phyloP scores from a whole-genome alignment of 345 rosid genomes.

The Eucalyptus marginata region DNA sequence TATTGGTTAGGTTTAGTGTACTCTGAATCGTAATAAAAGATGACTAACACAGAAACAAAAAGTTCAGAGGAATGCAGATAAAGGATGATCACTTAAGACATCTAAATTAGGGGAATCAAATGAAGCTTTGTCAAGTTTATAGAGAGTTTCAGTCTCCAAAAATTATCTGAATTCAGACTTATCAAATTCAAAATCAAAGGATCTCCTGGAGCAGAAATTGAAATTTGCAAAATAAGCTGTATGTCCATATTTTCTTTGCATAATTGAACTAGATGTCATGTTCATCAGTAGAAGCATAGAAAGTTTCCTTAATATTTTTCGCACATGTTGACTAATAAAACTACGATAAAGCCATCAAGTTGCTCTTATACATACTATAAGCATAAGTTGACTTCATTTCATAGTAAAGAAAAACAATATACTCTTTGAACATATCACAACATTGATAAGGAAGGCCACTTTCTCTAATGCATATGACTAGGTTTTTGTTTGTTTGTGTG shows the following conservation, averaged over 20 bases:
- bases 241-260: neutral
- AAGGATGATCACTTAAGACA: neutral
- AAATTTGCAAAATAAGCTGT: neutral
- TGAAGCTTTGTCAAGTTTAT: neutral
- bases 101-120: neutral
- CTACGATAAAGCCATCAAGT: neutral
- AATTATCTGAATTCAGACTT: neutral
- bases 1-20: neutral
- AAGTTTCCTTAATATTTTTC: neutral
- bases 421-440: neutral
- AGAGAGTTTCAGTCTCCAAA: neutral
- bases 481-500: neutral
- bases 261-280: neutral
- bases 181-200: neutral
- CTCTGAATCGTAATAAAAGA: neutral
- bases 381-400: neutral
- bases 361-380: neutral
- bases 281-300: neutral
- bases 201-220: neutral
- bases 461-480: neutral
- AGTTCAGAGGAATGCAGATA: neutral
- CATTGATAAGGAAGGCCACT: neutral
- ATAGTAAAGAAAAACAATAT: neutral
- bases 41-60: neutral
- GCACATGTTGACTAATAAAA: neutral